Conservation (phyloP, 352 stramenopile species). For the Phytophthora hybrid region DNA sequence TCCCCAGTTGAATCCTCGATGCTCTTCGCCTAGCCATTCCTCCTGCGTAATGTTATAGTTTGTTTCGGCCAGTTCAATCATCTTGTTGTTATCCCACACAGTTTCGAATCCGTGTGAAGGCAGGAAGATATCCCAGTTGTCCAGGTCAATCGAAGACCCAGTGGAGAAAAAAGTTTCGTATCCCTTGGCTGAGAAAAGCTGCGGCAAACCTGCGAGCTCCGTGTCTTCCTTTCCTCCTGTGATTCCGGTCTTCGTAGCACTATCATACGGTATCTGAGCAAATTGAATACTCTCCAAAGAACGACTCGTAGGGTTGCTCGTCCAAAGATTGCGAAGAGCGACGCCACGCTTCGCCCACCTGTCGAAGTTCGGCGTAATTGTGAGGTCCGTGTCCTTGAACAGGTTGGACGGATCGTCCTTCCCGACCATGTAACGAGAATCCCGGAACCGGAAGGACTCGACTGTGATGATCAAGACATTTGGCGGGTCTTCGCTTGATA, state of each 20-base stretch:
- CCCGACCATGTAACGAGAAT: conserved; percentile 27
- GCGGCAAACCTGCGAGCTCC: conserved; percentile 2
- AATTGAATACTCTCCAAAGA: conserved; percentile 21
- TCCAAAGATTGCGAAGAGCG: conserved; percentile 64
- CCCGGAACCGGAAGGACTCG: conserved; percentile 21
- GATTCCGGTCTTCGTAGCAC: not conserved
- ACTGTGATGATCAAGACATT: conserved; percentile 24
- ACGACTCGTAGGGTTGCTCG: conserved; percentile 61
- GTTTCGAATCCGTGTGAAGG: conserved; percentile 58
- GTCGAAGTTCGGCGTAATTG: conserved; percentile 57
- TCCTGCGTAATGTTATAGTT: conserved; percentile 40
- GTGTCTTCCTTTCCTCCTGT: conserved; percentile 1
- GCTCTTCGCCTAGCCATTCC: conserved; percentile 36
- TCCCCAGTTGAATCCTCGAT: conserved; percentile 42
- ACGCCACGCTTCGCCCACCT: conserved; percentile 55
- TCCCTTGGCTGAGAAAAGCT: conserved; percentile 2
- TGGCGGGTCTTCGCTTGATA: conserved; percentile 3
- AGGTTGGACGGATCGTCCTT: conserved; percentile 44
- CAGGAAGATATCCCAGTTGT: conserved; percentile 63
- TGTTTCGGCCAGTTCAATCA: conserved; percentile 45
- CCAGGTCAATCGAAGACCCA: conserved; percentile 47
- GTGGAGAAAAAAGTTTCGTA: conserved; percentile 38
- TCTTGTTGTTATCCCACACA: conserved; percentile 46
- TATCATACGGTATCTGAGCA: conserved; percentile 3
- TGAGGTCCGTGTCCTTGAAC: conserved; percentile 31